These are phyloP conservation scores for Backusella liffmaniae DNA, from an alignment of 192 early-diverging fungal species.

Conservation along the genomic window DNA sequence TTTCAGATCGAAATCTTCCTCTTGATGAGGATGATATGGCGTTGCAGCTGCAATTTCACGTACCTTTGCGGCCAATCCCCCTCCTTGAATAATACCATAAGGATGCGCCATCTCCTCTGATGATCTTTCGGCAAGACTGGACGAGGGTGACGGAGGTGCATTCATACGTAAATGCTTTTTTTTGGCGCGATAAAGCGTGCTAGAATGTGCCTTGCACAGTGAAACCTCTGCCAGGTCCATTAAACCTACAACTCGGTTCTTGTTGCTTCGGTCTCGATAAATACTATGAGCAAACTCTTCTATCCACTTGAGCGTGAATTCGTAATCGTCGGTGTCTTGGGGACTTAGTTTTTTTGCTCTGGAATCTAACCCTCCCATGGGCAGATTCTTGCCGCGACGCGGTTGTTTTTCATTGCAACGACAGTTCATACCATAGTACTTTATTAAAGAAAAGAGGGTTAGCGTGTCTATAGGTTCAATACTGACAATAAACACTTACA, in stretches of 20 bases:
- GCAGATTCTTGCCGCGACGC: constrained; percentile 41
- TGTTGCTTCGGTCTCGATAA: constrained; percentile 22
- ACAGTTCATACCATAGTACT: constrained; percentile 37
- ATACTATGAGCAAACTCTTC: constrained; percentile 29
- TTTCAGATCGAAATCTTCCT: constrained; percentile 21
- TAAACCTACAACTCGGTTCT: constrained; percentile 18
- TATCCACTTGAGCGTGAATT: constrained; percentile 35
- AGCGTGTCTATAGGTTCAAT: neutral
- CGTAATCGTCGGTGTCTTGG: constrained; percentile 35
- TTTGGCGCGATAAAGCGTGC: constrained; percentile 39
- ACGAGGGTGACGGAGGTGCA: constrained; percentile 18
- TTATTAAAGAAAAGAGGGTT: neutral
- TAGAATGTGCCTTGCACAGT: constrained; percentile 43
- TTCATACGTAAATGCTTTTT: constrained; percentile 22
- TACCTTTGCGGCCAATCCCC: constrained; percentile 21
- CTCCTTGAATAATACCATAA: neutral
- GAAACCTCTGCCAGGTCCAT: constrained; percentile 28
- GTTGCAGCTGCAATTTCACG: constrained; percentile 11
- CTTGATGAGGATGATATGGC: neutral
- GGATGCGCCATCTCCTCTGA: neutral
- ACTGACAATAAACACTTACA: constrained; percentile 4
- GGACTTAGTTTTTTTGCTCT: constrained; percentile 35
- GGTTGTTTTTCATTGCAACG: constrained; percentile 37
- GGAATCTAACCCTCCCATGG: constrained; percentile 33
- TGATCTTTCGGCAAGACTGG: neutral